Conservation (phyloP, 768 basidiomycete species). For the Dacryopinax spathularia region DNA sequence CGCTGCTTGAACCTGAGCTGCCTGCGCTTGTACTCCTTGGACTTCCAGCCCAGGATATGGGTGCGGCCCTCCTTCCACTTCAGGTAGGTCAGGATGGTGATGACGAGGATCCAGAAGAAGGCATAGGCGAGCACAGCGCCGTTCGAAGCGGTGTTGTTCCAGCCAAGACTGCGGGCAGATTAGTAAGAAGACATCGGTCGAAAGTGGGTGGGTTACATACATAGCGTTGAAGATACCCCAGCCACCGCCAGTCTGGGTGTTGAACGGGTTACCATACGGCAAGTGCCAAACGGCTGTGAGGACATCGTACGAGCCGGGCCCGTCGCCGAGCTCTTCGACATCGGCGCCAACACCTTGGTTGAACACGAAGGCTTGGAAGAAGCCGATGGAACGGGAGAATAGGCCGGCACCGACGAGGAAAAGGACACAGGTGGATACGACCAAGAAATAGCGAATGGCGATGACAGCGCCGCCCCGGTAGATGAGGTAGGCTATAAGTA, state of each 20-base stretch:
- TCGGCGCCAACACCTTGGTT: slow-evolving; percentile 52
- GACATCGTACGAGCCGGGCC: slow-evolving; percentile 74
- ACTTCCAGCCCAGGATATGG: slow-evolving; percentile 19
- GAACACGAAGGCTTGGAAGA: slow-evolving; percentile 58
- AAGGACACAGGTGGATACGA: slow-evolving; percentile 82
- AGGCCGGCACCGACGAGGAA: slow-evolving; percentile 90
- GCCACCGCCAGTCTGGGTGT: slow-evolving; percentile 36
- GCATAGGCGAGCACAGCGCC: slow-evolving; percentile 77
- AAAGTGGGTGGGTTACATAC: slow-evolving; percentile 15
- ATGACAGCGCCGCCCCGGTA: slow-evolving; percentile 66
- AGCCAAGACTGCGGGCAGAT: slow-evolving; percentile 36
- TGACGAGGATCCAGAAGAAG: slow-evolving; percentile 82
- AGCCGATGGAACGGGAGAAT: slow-evolving; percentile 62
- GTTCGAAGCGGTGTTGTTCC: slow-evolving; percentile 69
- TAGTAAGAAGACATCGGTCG: background rate
- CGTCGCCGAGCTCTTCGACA: slow-evolving; percentile 37
- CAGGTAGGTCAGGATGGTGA: slow-evolving; percentile 37
- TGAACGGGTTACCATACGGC: slow-evolving; percentile 59
- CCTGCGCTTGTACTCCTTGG: slow-evolving; percentile 11
- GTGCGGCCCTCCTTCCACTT: slow-evolving; percentile 30
- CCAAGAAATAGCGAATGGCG: slow-evolving; percentile 75
- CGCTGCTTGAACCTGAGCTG: background rate
- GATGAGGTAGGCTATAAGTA: slow-evolving; percentile 34
- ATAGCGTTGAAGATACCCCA: slow-evolving; percentile 78
- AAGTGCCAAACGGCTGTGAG: slow-evolving; percentile 80